Percentiles rank a stretch among this genome's conserved stretches.
Conservation (phyloP, 2,329 filamentous ascomycete species). For the Sclerotiophoma versabilis region DNA sequence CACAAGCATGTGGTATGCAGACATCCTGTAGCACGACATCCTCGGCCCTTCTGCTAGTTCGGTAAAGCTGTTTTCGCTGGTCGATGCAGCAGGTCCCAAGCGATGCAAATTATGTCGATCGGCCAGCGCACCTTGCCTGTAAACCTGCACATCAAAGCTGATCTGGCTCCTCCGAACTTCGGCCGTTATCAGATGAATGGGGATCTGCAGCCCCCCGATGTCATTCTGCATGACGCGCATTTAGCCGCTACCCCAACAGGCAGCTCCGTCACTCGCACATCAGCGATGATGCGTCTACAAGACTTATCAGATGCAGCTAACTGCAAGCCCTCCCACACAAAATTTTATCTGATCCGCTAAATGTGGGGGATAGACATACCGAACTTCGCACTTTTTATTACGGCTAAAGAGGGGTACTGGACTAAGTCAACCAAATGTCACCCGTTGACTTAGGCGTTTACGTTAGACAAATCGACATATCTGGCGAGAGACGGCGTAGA, state of each 20-base stretch:
- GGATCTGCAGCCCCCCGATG: conserved; percentile 27
- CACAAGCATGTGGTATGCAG: conserved; percentile 15
- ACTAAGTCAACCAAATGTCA: conserved; percentile 1
- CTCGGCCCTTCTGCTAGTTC: conserved; percentile 14
- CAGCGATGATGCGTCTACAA: conserved; percentile 18
- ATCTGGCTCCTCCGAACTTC: conserved; percentile 31
- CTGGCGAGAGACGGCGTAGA: conserved; percentile 2
- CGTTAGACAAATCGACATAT: conserved; percentile 19
- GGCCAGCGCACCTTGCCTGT: background rate
- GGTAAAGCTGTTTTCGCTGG: conserved; percentile 12
- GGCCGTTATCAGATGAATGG: conserved; percentile 43
- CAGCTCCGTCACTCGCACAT: conserved; percentile 27
- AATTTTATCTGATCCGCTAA: conserved; percentile 42
- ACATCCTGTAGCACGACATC: conserved; percentile 9
- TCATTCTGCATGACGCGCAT: conserved; percentile 32
- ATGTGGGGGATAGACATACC: conserved; percentile 22
- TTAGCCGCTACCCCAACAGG: conserved; percentile 23
- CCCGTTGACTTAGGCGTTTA: conserved; percentile 21
- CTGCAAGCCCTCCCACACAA: conserved; percentile 21
- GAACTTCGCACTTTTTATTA: conserved; percentile 23
- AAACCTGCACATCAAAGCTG: background rate
- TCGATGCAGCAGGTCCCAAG: conserved; percentile 17
- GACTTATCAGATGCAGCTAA: conserved; percentile 46
- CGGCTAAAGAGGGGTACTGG: conserved; percentile 31
- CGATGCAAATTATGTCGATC: conserved; percentile 15